phyloP scores from a whole-genome alignment of 1,139 yeast genomes.

The Suhomyces atakaporum region DNA sequence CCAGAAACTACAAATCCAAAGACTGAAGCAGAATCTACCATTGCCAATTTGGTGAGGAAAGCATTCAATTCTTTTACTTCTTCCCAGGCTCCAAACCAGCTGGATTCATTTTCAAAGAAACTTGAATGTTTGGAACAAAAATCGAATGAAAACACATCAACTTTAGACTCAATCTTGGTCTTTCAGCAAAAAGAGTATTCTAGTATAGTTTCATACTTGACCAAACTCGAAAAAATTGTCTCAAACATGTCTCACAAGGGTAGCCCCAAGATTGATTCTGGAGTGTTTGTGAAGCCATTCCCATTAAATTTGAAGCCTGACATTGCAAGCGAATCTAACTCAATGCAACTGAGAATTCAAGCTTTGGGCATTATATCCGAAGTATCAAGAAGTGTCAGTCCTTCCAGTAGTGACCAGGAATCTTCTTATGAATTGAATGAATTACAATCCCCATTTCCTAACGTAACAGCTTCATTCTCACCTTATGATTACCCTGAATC shows the following conservation, averaged over 20 bases:
- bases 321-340: not conserved
- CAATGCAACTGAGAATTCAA: slow-evolving; percentile 1
- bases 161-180: slow-evolving; percentile 4
- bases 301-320: slow-evolving; percentile 15
- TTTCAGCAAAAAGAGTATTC: slow-evolving; percentile 6
- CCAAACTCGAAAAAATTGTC: slow-evolving; percentile 8
- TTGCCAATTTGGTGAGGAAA: slow-evolving; percentile 1
- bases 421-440: not conserved
- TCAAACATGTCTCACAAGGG: not conserved
- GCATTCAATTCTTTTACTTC: not conserved
- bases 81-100: not conserved
- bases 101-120: slow-evolving; percentile 5
- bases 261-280: slow-evolving; percentile 2
- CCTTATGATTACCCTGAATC: not conserved
- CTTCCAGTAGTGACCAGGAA: not conserved
- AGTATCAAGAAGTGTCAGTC: not conserved
- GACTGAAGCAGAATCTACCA: not conserved
- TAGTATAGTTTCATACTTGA: slow-evolving; percentile 3
- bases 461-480: not conserved
- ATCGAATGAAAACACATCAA: slow-evolving; percentile 5
- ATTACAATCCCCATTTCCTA: slow-evolving; percentile 4
- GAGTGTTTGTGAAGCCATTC: slow-evolving; percentile 17
- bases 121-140: slow-evolving; percentile 3
- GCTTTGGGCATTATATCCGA: slow-evolving; percentile 3
- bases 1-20: not conserved